Evolutionary conservation across 2,329 filamentous ascomycete species (phyloP), one percentile per base, ranked within the genome.

Genomic region (Acarospora socialis): DNA sequence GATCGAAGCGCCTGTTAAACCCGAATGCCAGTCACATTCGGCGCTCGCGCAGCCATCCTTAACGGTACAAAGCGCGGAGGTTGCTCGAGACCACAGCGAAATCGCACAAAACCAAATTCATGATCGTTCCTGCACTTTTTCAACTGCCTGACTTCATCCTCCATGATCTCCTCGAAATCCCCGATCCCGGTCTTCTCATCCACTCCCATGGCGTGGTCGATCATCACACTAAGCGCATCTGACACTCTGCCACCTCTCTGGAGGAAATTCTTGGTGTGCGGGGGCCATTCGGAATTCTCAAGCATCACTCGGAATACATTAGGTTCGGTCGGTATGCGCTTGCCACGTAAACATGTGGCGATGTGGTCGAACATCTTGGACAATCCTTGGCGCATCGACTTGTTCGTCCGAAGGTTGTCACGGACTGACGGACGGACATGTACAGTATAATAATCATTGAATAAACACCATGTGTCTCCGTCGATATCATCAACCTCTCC

Each of bases 321-420:
- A 20, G 38, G 30, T 25, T 32, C 37, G 19, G 40, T 44, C 12
- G 49, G 51, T 37, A 43, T 32, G 13, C 14, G 34, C 20, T 41
- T 47, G 14, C 28, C 34, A 21, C 34, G 14, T 21, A 53, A 38
- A 26, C 43, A 46, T 9, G 39, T 35, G 3, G 41, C 43, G n/a
- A 51, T 43, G 31, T 51, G 42, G 21, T 35, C 4, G 36, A 52
- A 56, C 7, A 56, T 41, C 36, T 53, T 50, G 13, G 37, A 27
- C 42, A 56, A 58, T 7, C 47, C 52, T 35, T 50, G 39, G 28
- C 50, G 46, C 34, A 51, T 43, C 17, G 48, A 51, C 41, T 54
- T 53, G 42, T 53, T 56, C 10, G 49, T 52, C 21, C 20, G 35
- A 23, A 56, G 44, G 24, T 53, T 52, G 29, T 38, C 30, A 34